phyloP scores from a whole-genome alignment of 768 basidiomycete genomes.

The Mycena sanguinolenta region DNA sequence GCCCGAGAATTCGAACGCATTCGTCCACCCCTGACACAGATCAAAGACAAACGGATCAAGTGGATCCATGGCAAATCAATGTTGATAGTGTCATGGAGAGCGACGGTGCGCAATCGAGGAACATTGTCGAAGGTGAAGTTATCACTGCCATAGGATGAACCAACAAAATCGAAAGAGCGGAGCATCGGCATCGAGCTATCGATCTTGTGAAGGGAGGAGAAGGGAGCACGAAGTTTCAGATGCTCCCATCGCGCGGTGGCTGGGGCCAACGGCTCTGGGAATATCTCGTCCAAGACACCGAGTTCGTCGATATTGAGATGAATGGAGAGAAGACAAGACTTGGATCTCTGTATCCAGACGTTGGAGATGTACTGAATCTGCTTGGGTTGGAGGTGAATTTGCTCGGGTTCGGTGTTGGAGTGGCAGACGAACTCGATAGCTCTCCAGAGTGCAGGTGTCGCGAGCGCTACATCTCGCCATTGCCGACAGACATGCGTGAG shows the following conservation, averaged over 20 bases:
- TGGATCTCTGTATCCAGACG: background rate
- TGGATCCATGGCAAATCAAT: conserved; percentile 2
- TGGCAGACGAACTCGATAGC: background rate
- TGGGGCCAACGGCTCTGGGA: too few relatives aligned
- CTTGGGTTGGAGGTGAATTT: background rate
- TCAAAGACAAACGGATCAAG: background rate
- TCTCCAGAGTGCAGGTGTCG: background rate
- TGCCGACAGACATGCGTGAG: background rate
- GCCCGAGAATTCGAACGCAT: background rate
- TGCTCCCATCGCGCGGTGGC: background rate
- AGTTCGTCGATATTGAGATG: too few relatives aligned
- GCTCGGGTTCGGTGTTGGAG: too few relatives aligned
- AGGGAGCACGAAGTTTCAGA: too few relatives aligned
- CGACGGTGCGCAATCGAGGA: background rate
- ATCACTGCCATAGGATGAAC: too few relatives aligned
- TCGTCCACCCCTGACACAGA: background rate
- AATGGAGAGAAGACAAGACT: background rate
- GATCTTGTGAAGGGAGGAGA: background rate
- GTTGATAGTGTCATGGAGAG: background rate
- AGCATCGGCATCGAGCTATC: background rate
- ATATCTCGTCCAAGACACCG: too few relatives aligned
- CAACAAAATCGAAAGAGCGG: background rate
- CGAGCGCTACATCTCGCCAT: background rate
- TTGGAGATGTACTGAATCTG: background rate
- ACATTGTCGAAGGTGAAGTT: background rate